phyloP scores from a whole-genome alignment of 2,329 filamentous ascomycete species.

The Colletotrichum chlorophyti region DNA sequence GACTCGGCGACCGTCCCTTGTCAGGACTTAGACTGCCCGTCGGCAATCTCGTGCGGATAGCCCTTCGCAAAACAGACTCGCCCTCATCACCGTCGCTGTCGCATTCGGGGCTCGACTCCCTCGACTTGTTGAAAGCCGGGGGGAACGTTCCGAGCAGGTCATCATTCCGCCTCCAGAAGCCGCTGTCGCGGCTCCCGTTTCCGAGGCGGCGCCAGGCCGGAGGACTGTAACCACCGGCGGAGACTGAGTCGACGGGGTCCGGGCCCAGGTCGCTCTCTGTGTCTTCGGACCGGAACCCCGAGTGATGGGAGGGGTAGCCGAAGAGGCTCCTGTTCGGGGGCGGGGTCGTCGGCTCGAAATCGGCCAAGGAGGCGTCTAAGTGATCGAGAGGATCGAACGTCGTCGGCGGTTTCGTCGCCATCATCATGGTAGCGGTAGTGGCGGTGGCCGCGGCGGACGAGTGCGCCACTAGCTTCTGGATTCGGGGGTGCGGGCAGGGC shows the following conservation, averaged over 20 bases:
- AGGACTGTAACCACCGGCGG: slow-evolving; percentile 64
- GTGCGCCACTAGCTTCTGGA: slow-evolving; percentile 20
- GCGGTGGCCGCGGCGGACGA: slow-evolving; percentile 20
- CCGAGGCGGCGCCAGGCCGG: slow-evolving; percentile 67
- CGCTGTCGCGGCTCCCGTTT: slow-evolving; percentile 64
- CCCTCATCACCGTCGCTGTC: slow-evolving; percentile 44
- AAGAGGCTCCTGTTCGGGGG: slow-evolving; percentile 36
- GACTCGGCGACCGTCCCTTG: slow-evolving; percentile 54
- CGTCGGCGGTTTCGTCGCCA: slow-evolving; percentile 32
- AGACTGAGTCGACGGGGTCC: slow-evolving; percentile 51
- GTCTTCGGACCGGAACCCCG: slow-evolving; percentile 49
- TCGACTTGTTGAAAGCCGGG: slow-evolving; percentile 28
- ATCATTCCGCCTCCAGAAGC: slow-evolving; percentile 64
- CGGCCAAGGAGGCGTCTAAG: slow-evolving; percentile 61
- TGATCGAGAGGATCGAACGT: slow-evolving; percentile 45
- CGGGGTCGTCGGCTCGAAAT: slow-evolving; percentile 58
- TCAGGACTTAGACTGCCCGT: slow-evolving; percentile 63
- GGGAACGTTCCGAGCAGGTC: slow-evolving; percentile 58
- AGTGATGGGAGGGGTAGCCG: slow-evolving; percentile 50
- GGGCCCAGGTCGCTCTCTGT: slow-evolving; percentile 41
- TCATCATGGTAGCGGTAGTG: slow-evolving; percentile 30
- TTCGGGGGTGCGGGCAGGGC: slow-evolving; percentile 30
- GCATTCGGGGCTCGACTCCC: slow-evolving; percentile 42
- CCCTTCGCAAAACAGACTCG: slow-evolving; percentile 55
- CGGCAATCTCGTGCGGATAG: slow-evolving; percentile 61